Conservation (phyloP, 305 asterid species). For the Solanum hybrid region DNA sequence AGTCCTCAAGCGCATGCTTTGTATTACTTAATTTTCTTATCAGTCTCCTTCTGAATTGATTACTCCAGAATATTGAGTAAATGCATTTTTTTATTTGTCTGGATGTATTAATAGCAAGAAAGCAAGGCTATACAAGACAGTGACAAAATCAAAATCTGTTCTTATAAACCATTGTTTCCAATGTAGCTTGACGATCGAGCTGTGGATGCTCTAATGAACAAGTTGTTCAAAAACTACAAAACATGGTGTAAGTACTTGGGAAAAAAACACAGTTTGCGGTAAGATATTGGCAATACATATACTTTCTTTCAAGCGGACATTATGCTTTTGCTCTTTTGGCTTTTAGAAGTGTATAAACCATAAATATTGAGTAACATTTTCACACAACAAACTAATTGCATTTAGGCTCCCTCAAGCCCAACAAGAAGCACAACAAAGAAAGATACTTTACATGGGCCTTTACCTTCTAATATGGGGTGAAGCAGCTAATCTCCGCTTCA, state of each 20-base stretch:
- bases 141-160: neutral
- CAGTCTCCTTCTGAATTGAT: neutral
- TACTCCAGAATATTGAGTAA: neutral
- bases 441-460: constrained; percentile 92
- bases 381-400: constrained; percentile 6
- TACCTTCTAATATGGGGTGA: constrained; percentile 99
- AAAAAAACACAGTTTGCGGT: constrained; percentile 91
- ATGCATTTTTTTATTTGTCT: constrained; percentile 1
- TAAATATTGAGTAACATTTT: neutral
- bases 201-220: constrained; percentile 82
- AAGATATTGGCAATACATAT: constrained; percentile 13
- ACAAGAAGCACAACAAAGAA: constrained; percentile 82
- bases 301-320: neutral
- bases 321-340: neutral
- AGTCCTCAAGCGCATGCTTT: neutral
- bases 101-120: constrained; percentile 6
- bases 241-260: constrained; percentile 98
- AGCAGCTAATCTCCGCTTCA: constrained; percentile 92
- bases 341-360: neutral
- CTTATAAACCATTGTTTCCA: neutral
- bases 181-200: constrained; percentile 94
- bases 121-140: neutral
- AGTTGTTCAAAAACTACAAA: constrained; percentile 96
- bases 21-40: neutral
- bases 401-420: constrained; percentile 87